These are phyloP conservation scores for Aurinia saxatilis DNA, from an alignment of 345 rosid species.

Conservation along the genomic window DNA sequence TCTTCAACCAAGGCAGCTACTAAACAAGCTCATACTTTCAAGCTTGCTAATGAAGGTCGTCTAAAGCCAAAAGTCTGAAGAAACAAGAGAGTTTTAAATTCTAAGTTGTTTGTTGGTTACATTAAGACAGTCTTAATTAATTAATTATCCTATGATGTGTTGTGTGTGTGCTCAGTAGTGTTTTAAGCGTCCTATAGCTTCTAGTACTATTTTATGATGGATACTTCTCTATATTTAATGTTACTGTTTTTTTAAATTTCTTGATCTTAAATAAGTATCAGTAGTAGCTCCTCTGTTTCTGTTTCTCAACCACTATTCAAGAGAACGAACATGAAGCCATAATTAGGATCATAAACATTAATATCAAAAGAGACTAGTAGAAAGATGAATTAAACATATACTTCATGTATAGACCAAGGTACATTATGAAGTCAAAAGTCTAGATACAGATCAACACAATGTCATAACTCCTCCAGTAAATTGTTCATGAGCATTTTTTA, in stretches of 20 bases:
- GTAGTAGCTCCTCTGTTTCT: constrained; percentile 2
- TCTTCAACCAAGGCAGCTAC: constrained; percentile 63
- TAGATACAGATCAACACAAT: constrained; percentile 1
- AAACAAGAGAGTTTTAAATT: constrained; percentile 3
- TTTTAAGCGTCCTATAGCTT: constrained; percentile 14
- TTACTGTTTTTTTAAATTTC: constrained; percentile 8
- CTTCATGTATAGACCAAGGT: constrained; percentile 6
- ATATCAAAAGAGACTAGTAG: background rate
- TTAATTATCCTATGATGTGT: constrained; percentile 20
- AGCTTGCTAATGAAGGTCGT: constrained; percentile 84
- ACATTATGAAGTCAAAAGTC: constrained; percentile 10
- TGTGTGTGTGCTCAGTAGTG: constrained; percentile 22
- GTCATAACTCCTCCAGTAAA: constrained; percentile 16
- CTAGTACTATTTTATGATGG: constrained; percentile 27
- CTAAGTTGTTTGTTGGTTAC: constrained; percentile 18
- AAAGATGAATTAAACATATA: background rate
- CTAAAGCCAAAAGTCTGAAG: constrained; percentile 48
- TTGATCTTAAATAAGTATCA: constrained; percentile 7
- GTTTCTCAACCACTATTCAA: constrained; percentile 9
- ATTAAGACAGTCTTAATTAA: constrained; percentile 1
- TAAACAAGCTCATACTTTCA: constrained; percentile 75
- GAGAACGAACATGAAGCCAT: background rate
- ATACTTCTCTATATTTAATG: constrained; percentile 14
- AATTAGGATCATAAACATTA: constrained; percentile 3
- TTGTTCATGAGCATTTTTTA: constrained; percentile 4